Evolutionary conservation across 345 rosid genomes (phyloP), one percentile per base, ranked within the genome.

Genomic region (Eucalyptus regnans): DNA sequence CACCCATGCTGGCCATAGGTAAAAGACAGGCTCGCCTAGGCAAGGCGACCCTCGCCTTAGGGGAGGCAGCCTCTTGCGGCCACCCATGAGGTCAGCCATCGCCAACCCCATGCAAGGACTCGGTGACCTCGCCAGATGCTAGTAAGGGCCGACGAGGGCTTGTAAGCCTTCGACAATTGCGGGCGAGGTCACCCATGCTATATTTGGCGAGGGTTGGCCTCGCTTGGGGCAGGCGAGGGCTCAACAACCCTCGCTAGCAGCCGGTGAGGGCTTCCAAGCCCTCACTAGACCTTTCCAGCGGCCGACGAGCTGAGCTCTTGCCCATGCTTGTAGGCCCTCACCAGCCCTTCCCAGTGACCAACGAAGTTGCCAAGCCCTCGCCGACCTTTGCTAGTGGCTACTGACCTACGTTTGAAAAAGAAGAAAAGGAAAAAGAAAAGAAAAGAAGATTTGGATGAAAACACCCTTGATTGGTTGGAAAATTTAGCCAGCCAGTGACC

Each of bases 71-170:
- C 23, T 17, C 23, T 52, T 9, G 1, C 0, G 0, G 9, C 23
- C 56, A 52, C 23, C 1, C 1, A 0, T 0, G 0, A 18, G 1
- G 58, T 52, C 0, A 0, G 23, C 25, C 58, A 0, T 52, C 1
- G 10, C 3, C 1, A 0, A 3, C 9, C 58, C 58, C 0, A 52
- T 0, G 25, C 58, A 52, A 52, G 25, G 58, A 9, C 23, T 52
- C 4, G 2, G 2, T 52, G 25, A 52, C 58, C 58, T 7, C 0
- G 2, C 0, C 10, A 3, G 0, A 18, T 1, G 23, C 25, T 52
- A 3, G 58, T 52, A 52, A 52, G 58, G 58, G 58, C 0, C 1
- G 9, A 52, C 0, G 10, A 52, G 58, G 58, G 58, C 58, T 1
- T 20, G 25, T 23, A 52, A 52, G 58, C 25, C 58, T 52, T 52